Conservation (phyloP, 2,329 filamentous ascomycete species). For the Exophiala mesophila region DNA sequence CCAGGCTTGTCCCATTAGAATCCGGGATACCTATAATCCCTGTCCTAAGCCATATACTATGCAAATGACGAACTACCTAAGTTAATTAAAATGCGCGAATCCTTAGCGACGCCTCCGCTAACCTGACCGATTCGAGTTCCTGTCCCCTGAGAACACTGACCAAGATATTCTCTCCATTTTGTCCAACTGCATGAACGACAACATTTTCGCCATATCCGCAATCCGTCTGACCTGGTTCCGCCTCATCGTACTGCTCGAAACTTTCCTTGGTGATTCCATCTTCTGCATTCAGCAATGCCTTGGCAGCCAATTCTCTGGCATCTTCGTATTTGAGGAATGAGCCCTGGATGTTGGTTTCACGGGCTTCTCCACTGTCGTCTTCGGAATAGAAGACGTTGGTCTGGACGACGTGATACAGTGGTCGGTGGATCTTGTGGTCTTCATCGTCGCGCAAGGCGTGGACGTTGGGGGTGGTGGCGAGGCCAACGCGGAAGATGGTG, state of each 20-base stretch:
- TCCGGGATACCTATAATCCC: too few species aligned
- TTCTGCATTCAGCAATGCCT: conserved; percentile 23
- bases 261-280: conserved; percentile 26
- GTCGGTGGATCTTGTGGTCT: conserved; percentile 25
- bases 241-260: conserved; percentile 29
- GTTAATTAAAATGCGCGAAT: conserved; percentile 2
- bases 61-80: not conserved
- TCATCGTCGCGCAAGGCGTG: conserved; percentile 15
- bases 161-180: conserved; percentile 28
- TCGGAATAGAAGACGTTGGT: conserved; percentile 26
- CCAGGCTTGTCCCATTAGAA: too few species aligned
- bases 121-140: conserved; percentile 27
- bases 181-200: conserved; percentile 28
- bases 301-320: conserved; percentile 26
- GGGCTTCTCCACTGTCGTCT: conserved; percentile 21
- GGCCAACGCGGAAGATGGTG: conserved; percentile 28
- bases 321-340: conserved; percentile 26
- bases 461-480: conserved; percentile 26
- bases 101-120: conserved; percentile 25
- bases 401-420: conserved; percentile 30
- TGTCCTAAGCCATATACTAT: too few species aligned
- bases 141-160: conserved; percentile 29
- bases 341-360: conserved; percentile 27
- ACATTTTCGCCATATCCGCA: conserved; percentile 33
- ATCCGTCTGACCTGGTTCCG: conserved; percentile 25